Conservation (phyloP, 2,329 filamentous ascomycete genomes). For the Endoconidiophora polonica region DNA sequence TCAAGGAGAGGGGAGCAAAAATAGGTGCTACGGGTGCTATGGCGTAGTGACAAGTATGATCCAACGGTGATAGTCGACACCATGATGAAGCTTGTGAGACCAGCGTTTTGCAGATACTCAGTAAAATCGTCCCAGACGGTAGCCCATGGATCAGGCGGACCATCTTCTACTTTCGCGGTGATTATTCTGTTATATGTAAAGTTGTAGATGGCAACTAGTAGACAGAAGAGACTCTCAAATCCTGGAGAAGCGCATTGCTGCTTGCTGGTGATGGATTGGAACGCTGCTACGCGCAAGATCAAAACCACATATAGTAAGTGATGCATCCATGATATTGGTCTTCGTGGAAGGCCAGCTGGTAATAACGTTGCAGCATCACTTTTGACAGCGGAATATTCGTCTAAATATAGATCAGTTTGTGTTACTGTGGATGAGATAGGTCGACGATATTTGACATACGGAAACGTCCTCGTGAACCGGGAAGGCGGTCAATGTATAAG, state of each 20-base stretch:
- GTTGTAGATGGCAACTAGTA: slow-evolving; percentile 11
- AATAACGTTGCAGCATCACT: not conserved
- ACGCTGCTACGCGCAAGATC: slow-evolving; percentile 31
- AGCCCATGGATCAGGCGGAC: slow-evolving; percentile 31
- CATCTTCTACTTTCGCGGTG: slow-evolving; percentile 14
- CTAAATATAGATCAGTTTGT: not conserved
- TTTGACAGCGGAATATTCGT: slow-evolving; percentile 5
- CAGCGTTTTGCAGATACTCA: slow-evolving; percentile 26
- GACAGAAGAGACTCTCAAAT: slow-evolving; percentile 24
- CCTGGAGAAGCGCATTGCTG: slow-evolving; percentile 35
- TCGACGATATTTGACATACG: not conserved
- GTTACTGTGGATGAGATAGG: not conserved
- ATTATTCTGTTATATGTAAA: slow-evolving; percentile 1
- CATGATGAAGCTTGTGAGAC: slow-evolving; percentile 17
- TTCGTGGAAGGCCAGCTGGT: slow-evolving; percentile 22
- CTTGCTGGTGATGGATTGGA: slow-evolving; percentile 28
- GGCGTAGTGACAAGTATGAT: slow-evolving; percentile 8
- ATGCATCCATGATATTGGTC: slow-evolving; percentile 30
- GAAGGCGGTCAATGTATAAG: slow-evolving; percentile 14
- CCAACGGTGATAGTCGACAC: slow-evolving; percentile 19
- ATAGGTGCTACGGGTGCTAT: slow-evolving; percentile 30
- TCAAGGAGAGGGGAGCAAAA: slow-evolving; percentile 32
- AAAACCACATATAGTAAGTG: slow-evolving; percentile 28
- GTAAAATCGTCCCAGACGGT: slow-evolving; percentile 30
- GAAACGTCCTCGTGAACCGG: slow-evolving; percentile 17